Evolutionary conservation across 129 eudicot species (phyloP).

Genomic region (carrot (Daucus carota)): DH1_v3.0 NC_030389.2:40084501-40085000

Average conservation of each 20-base stretch:
- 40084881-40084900: slow-evolving; percentile 76
- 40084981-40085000: slow-evolving; percentile 57
- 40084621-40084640: slow-evolving; percentile 75
- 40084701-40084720: slow-evolving; percentile 68
- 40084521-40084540: neutral
- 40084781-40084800: slow-evolving; percentile 66
- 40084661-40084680: slow-evolving; percentile 50
- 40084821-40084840: slow-evolving; percentile 80
- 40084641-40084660: slow-evolving; percentile 40
- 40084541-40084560: neutral
- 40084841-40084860: slow-evolving; percentile 94
- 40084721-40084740: slow-evolving; percentile 65
- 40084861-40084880: slow-evolving; percentile 50
- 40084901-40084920: slow-evolving; percentile 87
- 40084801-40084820: slow-evolving; percentile 67
- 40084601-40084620: slow-evolving; percentile 21
- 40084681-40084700: slow-evolving; percentile 85
- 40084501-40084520: neutral
- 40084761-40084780: slow-evolving; percentile 63
- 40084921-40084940: slow-evolving; percentile 89
- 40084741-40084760: slow-evolving; percentile 75
- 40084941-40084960: slow-evolving; percentile 55
- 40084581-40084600: neutral
- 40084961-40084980: slow-evolving; percentile 50
- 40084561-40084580: neutral